These are phyloP conservation scores for Boletus bicolor DNA, from an alignment of 768 basidiomycete genomes.

Conservation along the genomic window DNA sequence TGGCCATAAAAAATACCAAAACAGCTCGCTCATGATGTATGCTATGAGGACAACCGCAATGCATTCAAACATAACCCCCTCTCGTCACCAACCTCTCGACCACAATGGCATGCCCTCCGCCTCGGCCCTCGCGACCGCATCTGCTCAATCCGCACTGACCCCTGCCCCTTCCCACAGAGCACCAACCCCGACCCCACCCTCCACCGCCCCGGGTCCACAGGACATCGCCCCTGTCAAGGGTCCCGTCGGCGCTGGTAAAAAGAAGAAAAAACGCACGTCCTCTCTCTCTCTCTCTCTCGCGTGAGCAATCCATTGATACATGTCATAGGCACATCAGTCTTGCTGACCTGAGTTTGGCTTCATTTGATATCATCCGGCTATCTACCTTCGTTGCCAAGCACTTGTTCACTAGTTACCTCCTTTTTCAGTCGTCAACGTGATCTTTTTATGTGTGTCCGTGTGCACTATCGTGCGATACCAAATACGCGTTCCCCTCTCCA, in stretches of 20 bases:
- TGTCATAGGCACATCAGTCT: constrained; percentile 24
- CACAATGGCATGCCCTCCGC: constrained; percentile 27
- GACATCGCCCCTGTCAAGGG: constrained; percentile 46
- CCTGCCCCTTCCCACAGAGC: constrained; percentile 36
- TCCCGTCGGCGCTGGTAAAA: constrained; percentile 54
- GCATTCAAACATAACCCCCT: constrained; percentile 57
- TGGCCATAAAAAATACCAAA: constrained; percentile 56
- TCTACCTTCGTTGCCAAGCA: not conserved
- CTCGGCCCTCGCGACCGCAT: constrained; percentile 23
- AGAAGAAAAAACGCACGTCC: constrained; percentile 71
- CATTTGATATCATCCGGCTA: not conserved
- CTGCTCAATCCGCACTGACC: constrained; percentile 28
- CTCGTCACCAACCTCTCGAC: constrained; percentile 34
- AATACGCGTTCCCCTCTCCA: not conserved
- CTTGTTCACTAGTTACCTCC: not conserved
- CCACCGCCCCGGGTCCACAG: constrained; percentile 39
- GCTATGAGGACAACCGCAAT: constrained; percentile 79
- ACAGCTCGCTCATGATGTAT: constrained; percentile 64
- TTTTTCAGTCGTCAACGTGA: not conserved
- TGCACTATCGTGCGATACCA: constrained; percentile 2
- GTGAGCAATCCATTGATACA: constrained; percentile 3
- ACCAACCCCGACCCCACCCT: constrained; percentile 32
- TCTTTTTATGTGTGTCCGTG: not conserved
- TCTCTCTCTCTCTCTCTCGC: not conserved
- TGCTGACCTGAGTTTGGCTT: constrained; percentile 16